A percentile compares a stretch with the other conserved stretches of the same genome.
These are phyloP conservation scores for Alternaria rosae DNA, from an alignment of 2,329 filamentous ascomycete genomes.

Conservation along the genomic window DNA sequence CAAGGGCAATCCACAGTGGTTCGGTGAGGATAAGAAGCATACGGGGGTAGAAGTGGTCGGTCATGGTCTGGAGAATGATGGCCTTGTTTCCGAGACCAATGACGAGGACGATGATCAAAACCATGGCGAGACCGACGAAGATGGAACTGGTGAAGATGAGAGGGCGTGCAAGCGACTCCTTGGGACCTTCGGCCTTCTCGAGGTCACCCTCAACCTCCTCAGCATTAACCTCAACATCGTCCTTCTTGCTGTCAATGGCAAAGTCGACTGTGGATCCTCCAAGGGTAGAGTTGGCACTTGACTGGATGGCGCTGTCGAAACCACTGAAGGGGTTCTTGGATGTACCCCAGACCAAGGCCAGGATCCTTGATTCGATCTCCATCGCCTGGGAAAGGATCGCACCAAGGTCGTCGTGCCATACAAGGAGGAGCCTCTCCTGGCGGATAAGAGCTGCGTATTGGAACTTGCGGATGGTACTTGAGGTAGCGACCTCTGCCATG, in stretches of 20 bases:
- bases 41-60: slow-evolving; percentile 62
- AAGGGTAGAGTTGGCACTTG: slow-evolving; percentile 32
- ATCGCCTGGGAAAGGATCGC: slow-evolving; percentile 74
- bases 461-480: slow-evolving; percentile 71
- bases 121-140: slow-evolving; percentile 59
- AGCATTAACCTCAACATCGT: slow-evolving; percentile 18
- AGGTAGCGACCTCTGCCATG: slow-evolving; percentile 51
- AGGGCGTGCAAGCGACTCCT: slow-evolving; percentile 55
- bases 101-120: slow-evolving; percentile 60
- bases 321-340: slow-evolving; percentile 55
- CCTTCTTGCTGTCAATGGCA: slow-evolving; percentile 12
- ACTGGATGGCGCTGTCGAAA: slow-evolving; percentile 45
- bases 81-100: slow-evolving; percentile 64
- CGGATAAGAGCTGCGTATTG: slow-evolving; percentile 82
- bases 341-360: slow-evolving; percentile 70
- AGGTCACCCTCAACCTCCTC: slow-evolving; percentile 33
- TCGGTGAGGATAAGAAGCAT: slow-evolving; percentile 58
- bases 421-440: slow-evolving; percentile 72
- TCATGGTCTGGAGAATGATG: slow-evolving; percentile 61
- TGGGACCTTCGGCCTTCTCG: slow-evolving; percentile 38
- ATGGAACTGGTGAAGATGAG: slow-evolving; percentile 63
- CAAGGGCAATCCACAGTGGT: slow-evolving; percentile 62
- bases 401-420: slow-evolving; percentile 81
- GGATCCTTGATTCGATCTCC: slow-evolving; percentile 76
- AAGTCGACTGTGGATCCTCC: slow-evolving; percentile 34